phyloP scores from a whole-genome alignment of 2,329 filamentous ascomycete genomes.

The Cadophora sp. region DNA sequence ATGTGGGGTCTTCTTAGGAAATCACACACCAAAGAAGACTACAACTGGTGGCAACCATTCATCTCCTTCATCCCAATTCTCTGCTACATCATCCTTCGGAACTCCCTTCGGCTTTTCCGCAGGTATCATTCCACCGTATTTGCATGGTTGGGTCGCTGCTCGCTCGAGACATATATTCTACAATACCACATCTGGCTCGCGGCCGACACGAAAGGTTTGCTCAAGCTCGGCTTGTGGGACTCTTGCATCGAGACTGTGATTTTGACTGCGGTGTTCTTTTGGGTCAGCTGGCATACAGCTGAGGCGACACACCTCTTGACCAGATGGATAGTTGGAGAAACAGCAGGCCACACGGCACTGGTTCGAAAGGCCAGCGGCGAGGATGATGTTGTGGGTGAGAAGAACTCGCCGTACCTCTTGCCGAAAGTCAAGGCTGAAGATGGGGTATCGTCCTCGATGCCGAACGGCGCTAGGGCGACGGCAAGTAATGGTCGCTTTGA shows the following conservation, averaged over 20 bases:
- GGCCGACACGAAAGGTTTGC: constrained; percentile 60
- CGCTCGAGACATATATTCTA: constrained; percentile 65
- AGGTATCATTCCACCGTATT: constrained; percentile 55
- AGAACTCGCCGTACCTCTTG: constrained; percentile 25
- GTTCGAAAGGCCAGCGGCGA: constrained; percentile 8
- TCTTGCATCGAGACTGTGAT: constrained; percentile 49
- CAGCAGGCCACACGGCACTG: background rate
- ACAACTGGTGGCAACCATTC: constrained; percentile 59
- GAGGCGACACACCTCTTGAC: constrained; percentile 49
- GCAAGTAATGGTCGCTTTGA: background rate
- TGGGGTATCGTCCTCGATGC: background rate
- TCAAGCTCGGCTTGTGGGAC: constrained; percentile 48
- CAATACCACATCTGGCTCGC: constrained; percentile 69
- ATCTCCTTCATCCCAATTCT: constrained; percentile 62
- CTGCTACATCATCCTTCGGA: constrained; percentile 59
- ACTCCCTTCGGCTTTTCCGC: constrained; percentile 51
- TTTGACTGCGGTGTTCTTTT: constrained; percentile 52
- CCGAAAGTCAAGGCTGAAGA: constrained; percentile 20
- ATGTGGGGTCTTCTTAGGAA: constrained; percentile 37
- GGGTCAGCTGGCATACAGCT: constrained; percentile 49
- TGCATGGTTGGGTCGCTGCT: constrained; percentile 61
- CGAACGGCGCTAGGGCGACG: background rate
- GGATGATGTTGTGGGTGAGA: constrained; percentile 13
- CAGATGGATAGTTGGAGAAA: constrained; percentile 46
- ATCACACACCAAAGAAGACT: constrained; percentile 50